A percentile compares a stretch with the other conserved stretches of the same genome.
Evolutionary conservation across 1,284 basidiomycete species (phyloP).

Genomic region (Malassezia furfur): DNA sequence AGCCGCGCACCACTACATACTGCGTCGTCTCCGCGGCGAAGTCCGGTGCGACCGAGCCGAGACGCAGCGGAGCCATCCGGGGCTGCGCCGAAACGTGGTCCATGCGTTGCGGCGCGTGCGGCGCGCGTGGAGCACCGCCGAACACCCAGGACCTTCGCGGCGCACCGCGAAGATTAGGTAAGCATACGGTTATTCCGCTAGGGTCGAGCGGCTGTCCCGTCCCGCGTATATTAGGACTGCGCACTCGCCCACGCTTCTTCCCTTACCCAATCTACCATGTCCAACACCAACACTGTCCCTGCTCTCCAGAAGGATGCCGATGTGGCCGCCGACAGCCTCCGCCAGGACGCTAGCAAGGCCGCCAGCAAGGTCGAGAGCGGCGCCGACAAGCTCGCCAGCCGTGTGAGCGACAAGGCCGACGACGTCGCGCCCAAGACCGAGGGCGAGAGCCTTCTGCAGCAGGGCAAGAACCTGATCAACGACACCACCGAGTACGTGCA

Average conservation of each 20-base stretch:
- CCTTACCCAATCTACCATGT: not conserved
- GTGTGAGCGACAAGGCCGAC: not conserved
- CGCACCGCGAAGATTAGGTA: not conserved
- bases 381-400: conserved; percentile 7
- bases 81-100: not conserved
- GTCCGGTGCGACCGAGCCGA: conserved; percentile 44
- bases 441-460: conserved; percentile 1
- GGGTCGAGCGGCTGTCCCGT: not conserved
- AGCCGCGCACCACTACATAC: conserved; percentile 19
- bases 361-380: conserved; percentile 2
- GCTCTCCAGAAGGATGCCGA: conserved; percentile 2
- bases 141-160: not conserved
- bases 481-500: conserved; percentile 5
- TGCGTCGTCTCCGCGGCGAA: conserved; percentile 45
- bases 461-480: conserved; percentile 1
- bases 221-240: too few relatives aligned
- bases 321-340: conserved; percentile 7
- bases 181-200: not conserved
- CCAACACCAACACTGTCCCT: conserved; percentile 1
- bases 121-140: too few relatives aligned
- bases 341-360: conserved; percentile 8
- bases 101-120: not conserved
- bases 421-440: not conserved
- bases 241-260: too few relatives aligned
- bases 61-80: conserved; percentile 35